Evolutionary conservation across 1,284 basidiomycete genomes (phyloP).

Genomic region (Neotropicomus parvogracilis): DNA sequence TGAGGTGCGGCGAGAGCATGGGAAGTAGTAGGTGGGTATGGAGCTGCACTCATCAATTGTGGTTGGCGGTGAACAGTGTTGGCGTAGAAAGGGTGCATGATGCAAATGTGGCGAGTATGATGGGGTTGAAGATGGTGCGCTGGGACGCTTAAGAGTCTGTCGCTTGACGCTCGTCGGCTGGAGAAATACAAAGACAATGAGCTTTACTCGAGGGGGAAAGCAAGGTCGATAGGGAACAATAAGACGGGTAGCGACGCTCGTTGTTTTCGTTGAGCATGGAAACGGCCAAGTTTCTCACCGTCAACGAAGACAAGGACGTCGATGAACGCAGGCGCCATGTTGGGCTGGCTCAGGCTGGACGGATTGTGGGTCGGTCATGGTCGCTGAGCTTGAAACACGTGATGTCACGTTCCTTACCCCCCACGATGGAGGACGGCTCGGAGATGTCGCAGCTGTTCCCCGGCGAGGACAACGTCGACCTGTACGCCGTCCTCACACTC

Average conservation of each 20-base stretch:
- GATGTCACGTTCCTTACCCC: too few species aligned
- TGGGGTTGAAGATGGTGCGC: not conserved
- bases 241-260: not conserved
- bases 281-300: not conserved
- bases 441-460: slow-evolving; percentile 72
- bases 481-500: slow-evolving; percentile 72
- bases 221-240: slow-evolving; percentile 13
- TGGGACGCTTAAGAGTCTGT: slow-evolving; percentile 12
- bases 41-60: not conserved
- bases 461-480: slow-evolving; percentile 61
- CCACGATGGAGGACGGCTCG: slow-evolving; percentile 68
- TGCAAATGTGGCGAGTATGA: not conserved
- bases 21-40: not conserved
- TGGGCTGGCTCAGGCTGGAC: too few species aligned
- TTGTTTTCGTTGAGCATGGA: slow-evolving; percentile 13
- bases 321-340: too few species aligned
- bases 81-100: slow-evolving; percentile 7
- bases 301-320: too few species aligned
- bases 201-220: not conserved
- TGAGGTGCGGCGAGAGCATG: not conserved
- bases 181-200: slow-evolving; percentile 4
- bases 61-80: not conserved
- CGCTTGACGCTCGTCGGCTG: not conserved
- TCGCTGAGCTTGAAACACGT: slow-evolving; percentile 5
- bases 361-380: too few species aligned